Evolutionary conservation across 208 protist genomes (phyloP).

Genomic region (Leishmania gerbilli): DNA sequence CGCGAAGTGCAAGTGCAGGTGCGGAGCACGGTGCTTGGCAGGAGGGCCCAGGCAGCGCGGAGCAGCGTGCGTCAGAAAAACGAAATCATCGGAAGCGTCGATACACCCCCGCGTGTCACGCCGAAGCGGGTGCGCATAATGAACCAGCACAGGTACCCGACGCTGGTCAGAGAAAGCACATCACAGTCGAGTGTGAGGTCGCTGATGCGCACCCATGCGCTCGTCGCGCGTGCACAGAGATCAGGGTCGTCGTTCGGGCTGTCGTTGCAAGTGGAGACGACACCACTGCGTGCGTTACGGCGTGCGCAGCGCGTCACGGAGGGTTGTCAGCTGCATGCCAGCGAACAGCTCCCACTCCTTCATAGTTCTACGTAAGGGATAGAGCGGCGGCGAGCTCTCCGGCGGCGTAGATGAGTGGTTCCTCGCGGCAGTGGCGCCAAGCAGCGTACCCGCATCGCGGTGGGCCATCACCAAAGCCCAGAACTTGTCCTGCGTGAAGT

Average conservation of each 20-base stretch:
- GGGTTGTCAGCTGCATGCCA: not conserved
- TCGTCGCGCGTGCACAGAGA: not conserved
- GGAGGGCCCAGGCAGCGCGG: too few species aligned
- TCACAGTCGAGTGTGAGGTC: not conserved
- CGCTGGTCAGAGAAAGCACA: too few species aligned
- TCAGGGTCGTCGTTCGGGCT: not conserved
- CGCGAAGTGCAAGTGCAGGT: too few species aligned
- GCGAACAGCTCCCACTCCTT: constrained; percentile 25
- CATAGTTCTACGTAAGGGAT: constrained; percentile 25
- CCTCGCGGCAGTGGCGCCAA: not conserved
- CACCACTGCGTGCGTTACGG: not conserved
- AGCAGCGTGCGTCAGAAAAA: too few species aligned
- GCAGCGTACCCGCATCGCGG: constrained; percentile 8
- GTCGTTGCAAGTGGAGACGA: not conserved
- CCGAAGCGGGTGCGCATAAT: too few species aligned
- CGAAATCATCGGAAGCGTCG: too few species aligned
- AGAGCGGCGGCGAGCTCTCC: not conserved
- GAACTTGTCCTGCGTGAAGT: constrained; percentile 17
- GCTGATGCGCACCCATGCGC: not conserved
- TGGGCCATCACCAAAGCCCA: constrained; percentile 17
- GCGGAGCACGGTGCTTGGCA: too few species aligned
- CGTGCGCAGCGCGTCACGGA: not conserved
- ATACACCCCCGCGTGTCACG: too few species aligned
- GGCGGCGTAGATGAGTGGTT: not conserved
- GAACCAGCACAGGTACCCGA: too few species aligned